Evolutionary conservation across 495 filamentous ascomycete genomes (phyloP).

Genomic region (Choiromyces venosus): DNA sequence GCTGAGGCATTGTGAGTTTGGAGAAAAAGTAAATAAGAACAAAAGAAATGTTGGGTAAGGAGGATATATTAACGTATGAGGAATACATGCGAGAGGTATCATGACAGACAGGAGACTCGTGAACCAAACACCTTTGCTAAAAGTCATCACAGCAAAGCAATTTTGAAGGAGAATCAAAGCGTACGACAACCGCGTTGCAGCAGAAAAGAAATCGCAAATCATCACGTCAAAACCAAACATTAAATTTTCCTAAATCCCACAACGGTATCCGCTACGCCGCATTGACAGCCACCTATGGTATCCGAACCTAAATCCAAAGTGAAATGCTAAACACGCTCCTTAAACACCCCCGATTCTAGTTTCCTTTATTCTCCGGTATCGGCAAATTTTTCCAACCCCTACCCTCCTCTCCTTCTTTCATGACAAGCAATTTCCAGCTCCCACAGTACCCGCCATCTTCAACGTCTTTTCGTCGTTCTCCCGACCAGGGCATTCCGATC

Average conservation of each 20-base stretch:
- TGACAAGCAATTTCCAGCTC: constrained; percentile 52
- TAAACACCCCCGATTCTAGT: neutral
- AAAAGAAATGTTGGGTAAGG: neutral
- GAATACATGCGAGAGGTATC: neutral
- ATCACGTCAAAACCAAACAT: neutral
- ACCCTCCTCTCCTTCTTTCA: constrained; percentile 52
- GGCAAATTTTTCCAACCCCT: constrained; percentile 52
- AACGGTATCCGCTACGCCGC: neutral
- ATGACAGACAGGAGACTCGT: neutral
- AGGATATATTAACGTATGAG: neutral
- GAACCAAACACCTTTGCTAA: neutral
- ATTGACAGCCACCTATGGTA: neutral
- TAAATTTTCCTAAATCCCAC: neutral
- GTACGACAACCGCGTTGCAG: neutral
- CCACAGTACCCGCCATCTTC: constrained; percentile 56
- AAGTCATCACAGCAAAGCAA: neutral
- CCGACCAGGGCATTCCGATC: constrained; percentile 53
- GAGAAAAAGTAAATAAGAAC: neutral
- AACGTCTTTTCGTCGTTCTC: constrained; percentile 56
- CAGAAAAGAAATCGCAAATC: neutral
- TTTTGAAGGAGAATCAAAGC: neutral
- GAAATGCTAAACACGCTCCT: neutral
- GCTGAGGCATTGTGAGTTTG: neutral
- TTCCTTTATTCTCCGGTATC: constrained; percentile 23
- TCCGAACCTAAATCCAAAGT: neutral